Conservation (phyloP, 164 flowering plant genomes). For the Umbilicus rupestris region DNA sequence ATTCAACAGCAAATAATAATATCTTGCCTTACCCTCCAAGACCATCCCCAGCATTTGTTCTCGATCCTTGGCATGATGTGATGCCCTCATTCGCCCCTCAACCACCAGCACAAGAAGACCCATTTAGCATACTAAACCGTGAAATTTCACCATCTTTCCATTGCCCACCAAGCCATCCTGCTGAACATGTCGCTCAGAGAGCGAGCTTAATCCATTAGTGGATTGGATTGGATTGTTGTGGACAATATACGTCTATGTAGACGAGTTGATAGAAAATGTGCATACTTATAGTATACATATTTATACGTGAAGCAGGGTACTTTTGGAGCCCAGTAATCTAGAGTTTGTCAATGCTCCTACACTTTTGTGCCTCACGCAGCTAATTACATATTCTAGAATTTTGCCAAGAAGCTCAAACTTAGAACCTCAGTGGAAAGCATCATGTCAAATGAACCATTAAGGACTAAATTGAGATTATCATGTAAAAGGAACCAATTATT, state of each 20-base stretch:
- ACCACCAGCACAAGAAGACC: conserved; percentile 34
- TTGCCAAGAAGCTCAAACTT: neutral
- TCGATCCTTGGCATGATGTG: conserved; percentile 28
- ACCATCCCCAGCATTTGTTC: conserved; percentile 16
- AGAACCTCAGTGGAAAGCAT: too few species aligned
- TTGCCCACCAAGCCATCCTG: conserved; percentile 5
- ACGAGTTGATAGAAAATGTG: neutral
- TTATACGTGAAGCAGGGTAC: neutral
- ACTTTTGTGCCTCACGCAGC: neutral
- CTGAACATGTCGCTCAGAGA: neutral
- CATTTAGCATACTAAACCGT: conserved; percentile 14
- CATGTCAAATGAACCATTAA: too few species aligned
- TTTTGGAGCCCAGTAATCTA: neutral
- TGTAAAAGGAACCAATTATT: neutral
- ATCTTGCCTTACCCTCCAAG: conserved; percentile 20
- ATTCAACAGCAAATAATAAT: conserved; percentile 19
- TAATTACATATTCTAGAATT: neutral
- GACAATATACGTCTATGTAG: neutral
- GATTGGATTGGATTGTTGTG: neutral
- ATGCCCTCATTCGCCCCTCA: conserved; percentile 19
- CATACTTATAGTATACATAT: conserved; percentile 1
- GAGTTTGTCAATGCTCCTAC: neutral
- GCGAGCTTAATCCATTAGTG: neutral
- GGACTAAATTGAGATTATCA: too few species aligned
- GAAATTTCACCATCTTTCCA: neutral